Percentiles rank a stretch among this genome's conserved stretches.
Evolutionary conservation across 1,284 basidiomycete species (phyloP).

Genomic region (Ganoderma sinense): DNA sequence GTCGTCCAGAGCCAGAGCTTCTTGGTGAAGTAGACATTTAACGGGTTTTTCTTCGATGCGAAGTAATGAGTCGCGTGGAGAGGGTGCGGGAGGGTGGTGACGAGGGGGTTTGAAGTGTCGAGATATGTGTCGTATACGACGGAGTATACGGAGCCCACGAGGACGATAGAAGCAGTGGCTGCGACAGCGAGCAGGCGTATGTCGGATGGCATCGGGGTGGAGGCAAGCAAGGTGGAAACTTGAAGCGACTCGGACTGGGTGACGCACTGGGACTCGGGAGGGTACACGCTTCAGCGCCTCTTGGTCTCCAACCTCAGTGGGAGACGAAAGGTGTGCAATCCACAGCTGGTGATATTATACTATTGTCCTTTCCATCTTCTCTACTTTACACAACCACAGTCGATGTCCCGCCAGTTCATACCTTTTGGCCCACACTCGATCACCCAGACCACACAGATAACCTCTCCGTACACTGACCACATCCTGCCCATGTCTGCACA

Average conservation of each 20-base stretch:
- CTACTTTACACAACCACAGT: conserved; percentile 21
- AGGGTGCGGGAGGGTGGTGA: conserved; percentile 73
- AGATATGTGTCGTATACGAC: conserved; percentile 62
- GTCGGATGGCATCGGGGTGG: conserved; percentile 25
- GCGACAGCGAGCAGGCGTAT: conserved; percentile 27
- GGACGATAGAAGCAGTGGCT: conserved; percentile 44
- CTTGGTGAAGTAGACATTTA: conserved; percentile 93
- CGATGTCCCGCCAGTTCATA: neutral
- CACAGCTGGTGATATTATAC: conserved; percentile 18
- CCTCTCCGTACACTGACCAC: neutral
- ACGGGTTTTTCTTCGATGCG: conserved; percentile 81
- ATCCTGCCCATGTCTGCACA: too few species aligned
- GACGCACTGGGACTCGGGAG: too few species aligned
- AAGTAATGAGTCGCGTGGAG: conserved; percentile 76
- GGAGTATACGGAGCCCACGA: conserved; percentile 61
- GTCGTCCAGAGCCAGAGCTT: conserved; percentile 93
- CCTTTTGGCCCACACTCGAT: neutral
- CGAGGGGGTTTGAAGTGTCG: conserved; percentile 74
- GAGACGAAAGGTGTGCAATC: neutral
- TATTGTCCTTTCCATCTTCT: conserved; percentile 20
- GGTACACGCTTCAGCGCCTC: neutral
- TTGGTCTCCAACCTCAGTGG: neutral
- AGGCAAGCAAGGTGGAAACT: neutral
- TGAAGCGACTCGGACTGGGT: neutral
- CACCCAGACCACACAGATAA: neutral